Conservation (phyloP, 2,329 filamentous ascomycete species). For the Fusarium humuli region DNA sequence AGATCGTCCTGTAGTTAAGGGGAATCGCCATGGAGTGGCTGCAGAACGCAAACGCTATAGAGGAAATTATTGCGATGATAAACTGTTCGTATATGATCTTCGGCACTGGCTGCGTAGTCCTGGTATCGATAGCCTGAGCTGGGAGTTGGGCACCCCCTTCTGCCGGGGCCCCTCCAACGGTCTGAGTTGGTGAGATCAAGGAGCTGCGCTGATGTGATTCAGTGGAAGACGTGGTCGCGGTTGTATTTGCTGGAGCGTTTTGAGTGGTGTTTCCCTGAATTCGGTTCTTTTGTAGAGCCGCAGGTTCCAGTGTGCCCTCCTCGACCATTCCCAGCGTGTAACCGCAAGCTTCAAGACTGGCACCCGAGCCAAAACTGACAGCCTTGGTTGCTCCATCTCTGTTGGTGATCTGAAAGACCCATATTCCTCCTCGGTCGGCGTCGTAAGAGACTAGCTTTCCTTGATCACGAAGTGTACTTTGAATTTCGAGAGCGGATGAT, state of each 20-base stretch:
- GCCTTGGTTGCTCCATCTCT: constrained; percentile 54
- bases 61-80: constrained; percentile 63
- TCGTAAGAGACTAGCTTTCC: constrained; percentile 67
- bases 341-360: constrained; percentile 58
- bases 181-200: constrained; percentile 37
- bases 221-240: constrained; percentile 55
- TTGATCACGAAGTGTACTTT: constrained; percentile 62
- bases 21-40: constrained; percentile 61
- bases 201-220: constrained; percentile 52
- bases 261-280: constrained; percentile 53
- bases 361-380: constrained; percentile 49
- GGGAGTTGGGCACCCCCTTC: constrained; percentile 46
- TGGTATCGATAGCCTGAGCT: constrained; percentile 48
- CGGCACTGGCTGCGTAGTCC: constrained; percentile 42
- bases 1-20: constrained; percentile 64
- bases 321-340: constrained; percentile 59
- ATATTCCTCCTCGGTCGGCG: constrained; percentile 61
- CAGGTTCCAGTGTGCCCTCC: constrained; percentile 64
- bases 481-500: constrained; percentile 63
- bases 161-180: constrained; percentile 20
- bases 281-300: constrained; percentile 60
- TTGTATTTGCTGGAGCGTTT: constrained; percentile 61
- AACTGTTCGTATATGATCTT: constrained; percentile 66
- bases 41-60: constrained; percentile 64
- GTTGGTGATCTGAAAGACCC: constrained; percentile 64